These are phyloP conservation scores for Jackrogersella minutella DNA, from an alignment of 495 filamentous ascomycete species.

Conservation along the genomic window DNA sequence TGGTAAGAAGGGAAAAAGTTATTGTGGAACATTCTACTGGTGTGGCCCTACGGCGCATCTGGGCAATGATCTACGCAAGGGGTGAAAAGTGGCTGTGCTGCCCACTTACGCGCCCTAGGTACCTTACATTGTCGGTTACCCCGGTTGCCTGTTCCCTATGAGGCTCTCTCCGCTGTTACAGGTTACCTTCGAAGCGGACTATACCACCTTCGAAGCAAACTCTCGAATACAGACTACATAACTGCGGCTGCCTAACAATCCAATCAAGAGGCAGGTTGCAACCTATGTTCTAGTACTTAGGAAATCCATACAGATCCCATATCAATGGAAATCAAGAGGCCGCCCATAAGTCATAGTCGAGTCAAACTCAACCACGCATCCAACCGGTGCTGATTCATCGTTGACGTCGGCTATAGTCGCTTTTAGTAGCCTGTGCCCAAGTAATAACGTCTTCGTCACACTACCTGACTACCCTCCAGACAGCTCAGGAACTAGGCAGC, in stretches of 20 bases:
- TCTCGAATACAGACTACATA: background rate
- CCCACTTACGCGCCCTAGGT: constrained; percentile 8
- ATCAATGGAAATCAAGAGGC: constrained; percentile 13
- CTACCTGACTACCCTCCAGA: no score
- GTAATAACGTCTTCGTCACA: background rate
- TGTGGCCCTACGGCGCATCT: constrained; percentile 10
- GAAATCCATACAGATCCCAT: no score
- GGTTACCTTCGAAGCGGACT: no score
- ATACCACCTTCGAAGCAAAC: background rate
- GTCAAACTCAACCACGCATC: constrained; percentile 9
- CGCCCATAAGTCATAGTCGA: constrained; percentile 5
- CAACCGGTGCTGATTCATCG: constrained; percentile 20
- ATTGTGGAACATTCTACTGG: constrained; percentile 34
- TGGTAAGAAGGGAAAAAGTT: constrained; percentile 16
- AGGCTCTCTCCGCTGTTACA: constrained; percentile 7
- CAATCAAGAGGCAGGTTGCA: no score
- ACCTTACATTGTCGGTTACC: constrained; percentile 34
- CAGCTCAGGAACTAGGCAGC: constrained; percentile 9
- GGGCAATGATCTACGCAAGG: constrained; percentile 5
- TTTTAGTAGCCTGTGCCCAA: background rate
- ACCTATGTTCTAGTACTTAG: no score
- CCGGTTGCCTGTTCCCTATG: constrained; percentile 14
- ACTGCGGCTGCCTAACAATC: background rate
- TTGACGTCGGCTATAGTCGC: constrained; percentile 23
- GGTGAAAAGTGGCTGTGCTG: constrained; percentile 30